These are phyloP conservation scores for Esteya vermicola DNA, from an alignment of 2,329 filamentous ascomycete genomes.

Conservation along the genomic window DNA sequence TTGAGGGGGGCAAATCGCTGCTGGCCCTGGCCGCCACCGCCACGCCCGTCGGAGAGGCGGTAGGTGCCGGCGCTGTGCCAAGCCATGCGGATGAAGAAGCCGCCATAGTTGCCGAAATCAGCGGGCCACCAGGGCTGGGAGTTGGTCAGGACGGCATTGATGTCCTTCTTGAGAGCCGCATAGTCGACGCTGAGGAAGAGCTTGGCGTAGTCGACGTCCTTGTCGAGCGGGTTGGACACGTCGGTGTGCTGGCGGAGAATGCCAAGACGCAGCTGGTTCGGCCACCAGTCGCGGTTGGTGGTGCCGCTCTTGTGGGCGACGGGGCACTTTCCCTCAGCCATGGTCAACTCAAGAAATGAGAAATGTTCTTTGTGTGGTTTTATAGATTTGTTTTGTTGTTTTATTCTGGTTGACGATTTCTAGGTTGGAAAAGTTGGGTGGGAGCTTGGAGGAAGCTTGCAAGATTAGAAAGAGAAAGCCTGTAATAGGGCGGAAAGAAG, in stretches of 20 bases:
- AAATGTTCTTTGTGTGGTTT: too few relatives aligned
- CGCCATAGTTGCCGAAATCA: slow-evolving; percentile 69
- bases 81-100: slow-evolving; percentile 66
- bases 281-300: slow-evolving; percentile 61
- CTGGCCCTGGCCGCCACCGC: slow-evolving; percentile 59
- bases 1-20: slow-evolving; percentile 71
- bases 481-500: too few relatives aligned
- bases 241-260: slow-evolving; percentile 59
- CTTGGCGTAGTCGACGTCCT: slow-evolving; percentile 56
- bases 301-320: slow-evolving; percentile 33
- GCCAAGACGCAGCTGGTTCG: slow-evolving; percentile 50
- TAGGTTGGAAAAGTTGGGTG: too few relatives aligned
- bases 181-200: slow-evolving; percentile 64
- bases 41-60: slow-evolving; percentile 60
- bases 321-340: slow-evolving; percentile 3
- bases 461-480: too few relatives aligned
- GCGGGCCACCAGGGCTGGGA: slow-evolving; percentile 74
- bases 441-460: too few relatives aligned
- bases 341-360: too few relatives aligned
- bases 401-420: too few relatives aligned
- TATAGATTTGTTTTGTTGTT: too few relatives aligned
- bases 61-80: slow-evolving; percentile 75
- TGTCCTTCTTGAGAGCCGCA: slow-evolving; percentile 57
- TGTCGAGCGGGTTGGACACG: slow-evolving; percentile 46
- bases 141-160: slow-evolving; percentile 58